Conservation (phyloP, 768 basidiomycete species). For the Kwoniella dejecticola region DNA sequence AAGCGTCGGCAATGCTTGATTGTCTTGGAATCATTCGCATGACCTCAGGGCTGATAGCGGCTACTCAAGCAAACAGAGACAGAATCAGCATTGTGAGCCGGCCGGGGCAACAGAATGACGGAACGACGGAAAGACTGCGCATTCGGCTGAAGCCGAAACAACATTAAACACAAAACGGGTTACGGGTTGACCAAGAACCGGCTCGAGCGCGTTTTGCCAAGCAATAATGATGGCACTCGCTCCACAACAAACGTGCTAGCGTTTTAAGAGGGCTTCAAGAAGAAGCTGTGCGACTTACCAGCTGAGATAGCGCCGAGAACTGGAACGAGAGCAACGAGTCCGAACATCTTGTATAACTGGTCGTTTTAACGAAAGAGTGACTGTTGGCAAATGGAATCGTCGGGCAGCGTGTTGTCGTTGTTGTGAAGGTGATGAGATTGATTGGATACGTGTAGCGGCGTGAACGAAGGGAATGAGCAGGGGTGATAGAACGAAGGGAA, state of each 20-base stretch:
- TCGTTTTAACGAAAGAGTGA: too few relatives aligned
- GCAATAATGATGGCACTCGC: not conserved
- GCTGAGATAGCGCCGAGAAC: constrained; percentile 23
- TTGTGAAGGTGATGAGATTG: too few relatives aligned
- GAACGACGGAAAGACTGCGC: too few relatives aligned
- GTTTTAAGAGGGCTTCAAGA: not conserved
- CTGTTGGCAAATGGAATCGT: too few relatives aligned
- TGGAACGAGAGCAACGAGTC: constrained; percentile 21
- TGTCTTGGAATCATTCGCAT: constrained; percentile 13
- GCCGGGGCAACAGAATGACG: not conserved
- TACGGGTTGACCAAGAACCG: not conserved
- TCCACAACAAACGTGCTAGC: not conserved
- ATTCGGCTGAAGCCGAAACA: constrained; percentile 6
- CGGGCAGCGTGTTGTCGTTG: too few relatives aligned
- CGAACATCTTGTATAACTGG: constrained; percentile 19
- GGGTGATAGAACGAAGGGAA: not conserved
- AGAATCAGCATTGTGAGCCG: not conserved
- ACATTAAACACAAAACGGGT: not conserved
- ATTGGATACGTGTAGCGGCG: too few relatives aligned
- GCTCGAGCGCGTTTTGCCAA: not conserved
- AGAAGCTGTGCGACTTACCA: constrained; percentile 5
- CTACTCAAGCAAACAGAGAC: not conserved
- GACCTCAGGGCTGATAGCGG: constrained; percentile 14
- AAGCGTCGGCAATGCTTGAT: not conserved
- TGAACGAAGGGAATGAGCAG: too few relatives aligned